Conservation (phyloP, 1,284 basidiomycete species). For the Microbotryum violaceum region DNA sequence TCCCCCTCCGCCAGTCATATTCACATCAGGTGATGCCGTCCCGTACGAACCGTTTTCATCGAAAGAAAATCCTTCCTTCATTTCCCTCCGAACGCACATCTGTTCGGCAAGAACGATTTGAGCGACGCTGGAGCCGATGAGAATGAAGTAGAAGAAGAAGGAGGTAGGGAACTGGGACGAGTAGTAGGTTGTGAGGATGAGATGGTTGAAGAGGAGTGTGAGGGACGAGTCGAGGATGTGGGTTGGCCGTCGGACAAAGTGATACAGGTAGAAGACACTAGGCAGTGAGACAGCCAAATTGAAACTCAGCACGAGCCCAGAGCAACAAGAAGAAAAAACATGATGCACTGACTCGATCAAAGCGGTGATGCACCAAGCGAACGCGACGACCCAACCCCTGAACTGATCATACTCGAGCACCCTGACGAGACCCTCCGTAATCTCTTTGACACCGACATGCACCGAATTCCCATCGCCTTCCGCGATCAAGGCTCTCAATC, state of each 20-base stretch:
- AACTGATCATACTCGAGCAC: slow-evolving; percentile 42
- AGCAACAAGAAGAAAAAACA: too few relatives aligned
- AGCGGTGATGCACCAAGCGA: slow-evolving; percentile 71
- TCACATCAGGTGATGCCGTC: too few relatives aligned
- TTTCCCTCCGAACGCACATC: slow-evolving; percentile 79
- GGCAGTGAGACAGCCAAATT: background rate
- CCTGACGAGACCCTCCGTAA: slow-evolving; percentile 14
- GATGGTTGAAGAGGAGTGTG: slow-evolving; percentile 81
- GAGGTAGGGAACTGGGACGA: slow-evolving; percentile 77
- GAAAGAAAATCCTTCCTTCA: slow-evolving; percentile 64
- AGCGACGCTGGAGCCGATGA: slow-evolving; percentile 60
- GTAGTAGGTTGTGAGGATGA: slow-evolving; percentile 87
- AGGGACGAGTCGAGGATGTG: slow-evolving; percentile 89
- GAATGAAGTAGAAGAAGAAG: slow-evolving; percentile 77
- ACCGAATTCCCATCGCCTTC: background rate
- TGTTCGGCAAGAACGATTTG: slow-evolving; percentile 82
- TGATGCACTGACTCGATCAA: slow-evolving; percentile 61
- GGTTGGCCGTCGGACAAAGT: slow-evolving; percentile 78
- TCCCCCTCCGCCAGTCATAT: too few relatives aligned
- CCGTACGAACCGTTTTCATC: background rate
- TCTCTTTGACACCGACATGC: slow-evolving; percentile 1
- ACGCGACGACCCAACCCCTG: slow-evolving; percentile 78
- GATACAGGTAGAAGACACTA: slow-evolving; percentile 81
- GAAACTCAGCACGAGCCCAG: background rate
- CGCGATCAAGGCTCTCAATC: background rate